Conservation (phyloP, 345 rosid species). For the Eucalyptus decipiens region DNA sequence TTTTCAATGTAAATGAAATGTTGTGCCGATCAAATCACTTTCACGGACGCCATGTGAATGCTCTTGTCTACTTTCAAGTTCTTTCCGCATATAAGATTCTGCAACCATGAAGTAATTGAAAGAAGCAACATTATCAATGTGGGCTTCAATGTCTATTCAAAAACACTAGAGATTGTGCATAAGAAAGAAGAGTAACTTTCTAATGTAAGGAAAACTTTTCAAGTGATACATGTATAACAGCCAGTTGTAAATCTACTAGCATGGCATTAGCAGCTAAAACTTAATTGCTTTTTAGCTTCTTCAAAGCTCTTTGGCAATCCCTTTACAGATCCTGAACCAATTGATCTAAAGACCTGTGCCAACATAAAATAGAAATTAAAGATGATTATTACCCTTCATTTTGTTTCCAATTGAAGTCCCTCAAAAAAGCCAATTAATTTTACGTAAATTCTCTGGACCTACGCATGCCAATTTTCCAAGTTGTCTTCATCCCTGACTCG, state of each 20-base stretch:
- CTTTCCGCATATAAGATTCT: constrained; percentile 48
- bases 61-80: constrained; percentile 59
- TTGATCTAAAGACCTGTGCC: constrained; percentile 46
- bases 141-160: not conserved
- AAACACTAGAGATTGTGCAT: not conserved
- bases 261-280: not conserved
- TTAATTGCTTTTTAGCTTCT: constrained; percentile 46
- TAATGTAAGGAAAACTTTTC: not conserved
- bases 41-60: constrained; percentile 50
- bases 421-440: accelerated
- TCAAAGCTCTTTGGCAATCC: constrained; percentile 39
- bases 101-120: not conserved
- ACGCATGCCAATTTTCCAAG: constrained; percentile 52
- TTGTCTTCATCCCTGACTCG: constrained; percentile 22
- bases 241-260: not conserved
- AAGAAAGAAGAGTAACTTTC: too few species aligned
- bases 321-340: constrained; percentile 55
- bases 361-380: not conserved
- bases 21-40: constrained; percentile 61
- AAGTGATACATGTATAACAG: too few species aligned
- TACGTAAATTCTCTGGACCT: not conserved
- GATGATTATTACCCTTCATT: too few species aligned
- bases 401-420: not conserved
- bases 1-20: constrained; percentile 62
- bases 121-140: not conserved